Evolutionary conservation across 805 yeast genomes (phyloP), one percentile per base, ranked within the genome.

Genomic region (Cyberlindnera suaveolens): DNA sequence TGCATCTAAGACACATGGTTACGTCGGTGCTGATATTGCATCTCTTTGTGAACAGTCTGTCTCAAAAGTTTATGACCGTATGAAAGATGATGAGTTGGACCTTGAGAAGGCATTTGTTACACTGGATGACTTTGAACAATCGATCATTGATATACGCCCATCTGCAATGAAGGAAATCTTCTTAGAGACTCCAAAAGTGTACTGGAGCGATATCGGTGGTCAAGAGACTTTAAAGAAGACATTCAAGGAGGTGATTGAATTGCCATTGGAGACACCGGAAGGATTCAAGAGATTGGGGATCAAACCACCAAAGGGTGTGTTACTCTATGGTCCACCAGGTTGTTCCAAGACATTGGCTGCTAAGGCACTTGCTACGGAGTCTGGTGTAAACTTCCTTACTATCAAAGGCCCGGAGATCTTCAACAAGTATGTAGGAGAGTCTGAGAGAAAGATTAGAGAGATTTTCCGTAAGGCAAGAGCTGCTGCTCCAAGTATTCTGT

Each of bases 271-370:
- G 44, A 91, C 93, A 2, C 73, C 85, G 0, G 89, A 79, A 1
- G 73, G 95, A 0, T 93, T 93, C 61, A 69, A 70, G 16, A 68
- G 75, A 34, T 69, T 93, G 13, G 98, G 98, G 0, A 82, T 93
- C 4, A 70, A 77, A 35, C 89, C 98, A 0, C 99, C 99, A 3
- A 85, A 87, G 52, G 99, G 99, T 31, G 84, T 93, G 1, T 64
- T 93, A 38, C 68, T 93, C 17, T 93, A 93, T 62, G 99, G 99
- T 0, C 99, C 99, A 1, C 98, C 99, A 0, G 99, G 99, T 14
- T 91, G 98, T 67, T 90, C 97, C 10, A 91, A 91, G 57, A 91
- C 99, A 0, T 65, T 91, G 48, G 87, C 96, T 0, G 98, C 97
- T 2, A 91, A 91, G 58, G 97, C 97, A 0, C 66, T 91, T 27